Base-by-base conservation (phyloP, 805 yeast species). In the Saccharomyces paradoxus region DNA sequence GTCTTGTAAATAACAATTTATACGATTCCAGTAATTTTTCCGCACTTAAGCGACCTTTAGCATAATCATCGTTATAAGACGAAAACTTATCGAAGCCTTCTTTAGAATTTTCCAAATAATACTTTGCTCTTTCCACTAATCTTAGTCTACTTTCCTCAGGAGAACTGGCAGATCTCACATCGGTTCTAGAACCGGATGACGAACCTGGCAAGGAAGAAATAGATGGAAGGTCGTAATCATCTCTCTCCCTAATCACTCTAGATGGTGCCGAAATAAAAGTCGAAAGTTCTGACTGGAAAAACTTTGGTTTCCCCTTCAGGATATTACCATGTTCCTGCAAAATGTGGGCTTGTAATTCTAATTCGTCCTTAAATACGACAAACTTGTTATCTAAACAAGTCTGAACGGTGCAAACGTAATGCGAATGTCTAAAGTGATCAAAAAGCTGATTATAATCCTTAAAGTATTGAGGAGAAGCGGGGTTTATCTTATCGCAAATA, bases 341-440 rank as follows among this genome's bases (percentile, higher is more conserved):
- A 83, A 89, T 84, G 70, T 94, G 99, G 1, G 95, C 91, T 53
- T 87, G 85, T 53, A 94, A 75, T 61, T 90, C 97, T 53, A 90
- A 70, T 52, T 87, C 94, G 58, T 89, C 92, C 24, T 84, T 80
- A 67, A 94, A 94, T 1, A 92, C 99, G 24, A 94, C 94, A 71
- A 94, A 92, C 67, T 88, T 87, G 69, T 87, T 83, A 54, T 91
- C 98, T 50, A 91, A 70, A 71, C 99, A 94, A 12, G 79, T 64
- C 50, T 81, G 87, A 21, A 87, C 86, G 31, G 79, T 76, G 72
- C 99, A 94, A 14, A 83, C 82, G 69, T 75, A 89, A 70, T 94
- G 99, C 46, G 78, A 82, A 3, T 65, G 68, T 60, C 74, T 76
- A 70, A 94, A 94, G 74, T 94, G 99, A 14, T 74, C 73, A 61